Percentiles rank a stretch among this genome's conserved stretches.
These are phyloP conservation scores for Sideroxylon spinosum DNA, from an alignment of 179 eudicot species.

Conservation along the genomic window DNA sequence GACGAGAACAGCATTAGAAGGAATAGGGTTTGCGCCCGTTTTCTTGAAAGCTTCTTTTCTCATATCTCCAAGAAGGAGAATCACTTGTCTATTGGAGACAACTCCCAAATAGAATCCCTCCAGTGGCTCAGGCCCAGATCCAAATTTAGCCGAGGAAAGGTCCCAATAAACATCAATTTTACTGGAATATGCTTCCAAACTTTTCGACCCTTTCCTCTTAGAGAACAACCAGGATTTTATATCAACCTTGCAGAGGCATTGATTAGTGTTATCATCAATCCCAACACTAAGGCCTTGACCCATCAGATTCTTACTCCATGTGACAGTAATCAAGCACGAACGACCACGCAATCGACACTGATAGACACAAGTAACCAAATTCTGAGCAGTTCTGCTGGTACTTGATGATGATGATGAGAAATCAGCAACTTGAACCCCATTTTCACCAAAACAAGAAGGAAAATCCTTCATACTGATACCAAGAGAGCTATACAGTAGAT, in stretches of 20 bases:
- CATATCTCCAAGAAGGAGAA: slow-evolving; percentile 66
- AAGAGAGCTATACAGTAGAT: background rate
- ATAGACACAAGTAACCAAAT: slow-evolving; percentile 67
- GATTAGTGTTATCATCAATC: slow-evolving; percentile 51
- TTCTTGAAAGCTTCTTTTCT: slow-evolving; percentile 65
- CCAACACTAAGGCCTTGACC: slow-evolving; percentile 69
- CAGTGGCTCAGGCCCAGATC: slow-evolving; percentile 67
- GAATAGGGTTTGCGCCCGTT: slow-evolving; percentile 32
- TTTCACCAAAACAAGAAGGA: slow-evolving; percentile 79
- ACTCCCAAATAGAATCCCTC: slow-evolving; percentile 63
- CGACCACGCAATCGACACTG: slow-evolving; percentile 54
- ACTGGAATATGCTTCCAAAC: slow-evolving; percentile 45
- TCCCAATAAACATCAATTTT: slow-evolving; percentile 68
- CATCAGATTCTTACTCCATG: slow-evolving; percentile 78
- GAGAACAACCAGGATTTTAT: slow-evolving; percentile 72
- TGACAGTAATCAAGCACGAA: slow-evolving; percentile 47
- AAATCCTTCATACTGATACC: slow-evolving; percentile 55
- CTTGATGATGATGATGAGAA: slow-evolving; percentile 50
- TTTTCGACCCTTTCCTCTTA: slow-evolving; percentile 64
- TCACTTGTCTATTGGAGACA: slow-evolving; percentile 47
- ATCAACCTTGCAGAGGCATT: slow-evolving; percentile 59
- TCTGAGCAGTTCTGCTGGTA: slow-evolving; percentile 51
- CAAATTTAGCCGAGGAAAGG: slow-evolving; percentile 63
- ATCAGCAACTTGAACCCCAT: slow-evolving; percentile 77
- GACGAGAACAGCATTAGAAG: slow-evolving; percentile 36